Evolutionary conservation across 1,284 basidiomycete genomes (phyloP).

Genomic region (Tremellales sp.): DNA sequence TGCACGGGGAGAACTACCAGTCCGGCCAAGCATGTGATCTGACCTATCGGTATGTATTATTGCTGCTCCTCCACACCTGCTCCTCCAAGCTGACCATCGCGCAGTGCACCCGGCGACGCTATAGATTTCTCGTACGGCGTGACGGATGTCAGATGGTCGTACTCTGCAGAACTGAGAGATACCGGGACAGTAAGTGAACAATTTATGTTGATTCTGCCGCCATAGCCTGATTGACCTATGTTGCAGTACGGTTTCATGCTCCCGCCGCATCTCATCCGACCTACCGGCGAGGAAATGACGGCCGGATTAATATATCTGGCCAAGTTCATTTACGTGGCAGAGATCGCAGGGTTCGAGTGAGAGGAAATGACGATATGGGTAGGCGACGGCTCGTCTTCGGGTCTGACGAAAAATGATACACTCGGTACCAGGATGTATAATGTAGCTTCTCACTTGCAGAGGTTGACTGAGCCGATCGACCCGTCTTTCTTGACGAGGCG

Average conservation of each 20-base stretch:
- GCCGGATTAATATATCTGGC: slow-evolving; percentile 64
- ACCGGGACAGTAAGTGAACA: slow-evolving; percentile 65
- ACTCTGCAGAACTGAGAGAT: slow-evolving; percentile 72
- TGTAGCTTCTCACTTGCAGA: no score
- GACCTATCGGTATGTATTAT: slow-evolving; percentile 56
- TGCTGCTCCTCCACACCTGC: no score
- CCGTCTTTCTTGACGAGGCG: no score
- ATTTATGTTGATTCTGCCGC: neutral
- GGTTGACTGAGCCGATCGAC: no score
- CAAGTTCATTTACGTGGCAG: slow-evolving; percentile 57
- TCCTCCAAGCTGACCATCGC: slow-evolving; percentile 5
- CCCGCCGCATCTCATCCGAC: slow-evolving; percentile 67
- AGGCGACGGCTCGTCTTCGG: no score
- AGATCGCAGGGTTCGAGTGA: slow-evolving; percentile 21
- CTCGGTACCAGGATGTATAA: no score
- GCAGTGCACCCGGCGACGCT: slow-evolving; percentile 60
- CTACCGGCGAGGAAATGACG: slow-evolving; percentile 70
- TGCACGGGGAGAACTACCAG: slow-evolving; percentile 58
- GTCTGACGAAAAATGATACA: no score
- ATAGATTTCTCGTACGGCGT: slow-evolving; percentile 70
- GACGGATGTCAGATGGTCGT: slow-evolving; percentile 67
- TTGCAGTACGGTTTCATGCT: slow-evolving; percentile 72
- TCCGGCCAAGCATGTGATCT: slow-evolving; percentile 65
- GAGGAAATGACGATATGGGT: no score
- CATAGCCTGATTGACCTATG: neutral